Evolutionary conservation across 2,329 filamentous ascomycete species (phyloP).

Genomic region (Pseudofabraea citricarpa): DNA sequence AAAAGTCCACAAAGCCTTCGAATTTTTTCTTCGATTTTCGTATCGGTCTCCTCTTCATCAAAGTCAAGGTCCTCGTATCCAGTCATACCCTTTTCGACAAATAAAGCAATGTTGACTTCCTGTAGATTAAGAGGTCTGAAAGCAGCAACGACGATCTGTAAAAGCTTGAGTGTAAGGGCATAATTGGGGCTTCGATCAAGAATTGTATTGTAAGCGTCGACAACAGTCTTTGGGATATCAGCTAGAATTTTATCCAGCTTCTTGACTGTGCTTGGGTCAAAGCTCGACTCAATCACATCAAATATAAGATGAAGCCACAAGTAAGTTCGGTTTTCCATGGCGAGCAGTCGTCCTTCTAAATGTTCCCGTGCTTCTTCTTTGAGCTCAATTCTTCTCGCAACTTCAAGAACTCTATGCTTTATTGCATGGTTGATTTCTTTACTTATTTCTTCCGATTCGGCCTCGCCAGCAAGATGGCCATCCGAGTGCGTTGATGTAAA

Average conservation of each 20-base stretch:
- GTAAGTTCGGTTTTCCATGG: slow-evolving; percentile 10
- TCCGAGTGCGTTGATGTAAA: background rate
- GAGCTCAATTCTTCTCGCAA: slow-evolving; percentile 1
- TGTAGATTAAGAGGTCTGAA: slow-evolving; percentile 6
- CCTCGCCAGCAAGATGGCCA: slow-evolving; percentile 6
- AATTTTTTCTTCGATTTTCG: slow-evolving; percentile 1
- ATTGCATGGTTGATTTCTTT: slow-evolving; percentile 8
- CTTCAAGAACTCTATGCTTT: slow-evolving; percentile 4
- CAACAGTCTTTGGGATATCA: slow-evolving; percentile 4
- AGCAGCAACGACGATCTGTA: slow-evolving; percentile 7
- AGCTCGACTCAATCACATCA: slow-evolving; percentile 2
- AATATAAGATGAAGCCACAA: slow-evolving; percentile 11
- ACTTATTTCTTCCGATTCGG: slow-evolving; percentile 6
- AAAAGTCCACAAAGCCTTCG: slow-evolving; percentile 11
- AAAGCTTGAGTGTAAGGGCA: slow-evolving; percentile 2
- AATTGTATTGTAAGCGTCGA: slow-evolving; percentile 7
- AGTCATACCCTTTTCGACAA: background rate
- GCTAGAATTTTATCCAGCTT: slow-evolving; percentile 1
- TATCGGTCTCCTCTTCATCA: background rate
- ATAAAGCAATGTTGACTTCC: slow-evolving; percentile 9
- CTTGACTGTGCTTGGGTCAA: slow-evolving; percentile 4
- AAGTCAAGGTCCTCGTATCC: slow-evolving; percentile 5
- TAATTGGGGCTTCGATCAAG: slow-evolving; percentile 3
- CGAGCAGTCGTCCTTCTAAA: slow-evolving; percentile 4
- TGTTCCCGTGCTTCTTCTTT: background rate